Conservation (phyloP, 352 stramenopile genomes). For the Globisporangium barbulae region DNA sequence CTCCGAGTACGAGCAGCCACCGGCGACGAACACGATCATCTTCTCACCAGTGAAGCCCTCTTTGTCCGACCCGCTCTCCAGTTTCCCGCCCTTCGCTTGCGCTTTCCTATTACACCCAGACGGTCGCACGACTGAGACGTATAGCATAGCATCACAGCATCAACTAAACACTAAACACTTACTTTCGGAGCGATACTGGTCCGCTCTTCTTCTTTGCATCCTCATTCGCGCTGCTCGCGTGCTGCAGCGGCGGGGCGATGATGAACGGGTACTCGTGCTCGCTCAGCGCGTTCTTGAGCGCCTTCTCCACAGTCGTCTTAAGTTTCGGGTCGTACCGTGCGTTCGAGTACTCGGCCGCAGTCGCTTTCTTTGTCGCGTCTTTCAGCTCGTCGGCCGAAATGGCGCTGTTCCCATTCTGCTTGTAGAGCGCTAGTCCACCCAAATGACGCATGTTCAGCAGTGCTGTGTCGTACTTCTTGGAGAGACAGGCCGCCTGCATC, state of each 20-base stretch:
- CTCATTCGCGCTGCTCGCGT: slow-evolving; percentile 20
- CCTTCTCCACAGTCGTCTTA: slow-evolving; percentile 54
- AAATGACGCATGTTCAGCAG: slow-evolving; percentile 72
- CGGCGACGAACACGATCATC: slow-evolving; percentile 94
- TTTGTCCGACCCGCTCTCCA: slow-evolving; percentile 31
- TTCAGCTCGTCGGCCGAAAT: slow-evolving; percentile 64
- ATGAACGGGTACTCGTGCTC: slow-evolving; percentile 80
- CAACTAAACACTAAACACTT: slow-evolving; percentile 14
- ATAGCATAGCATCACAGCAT: not conserved
- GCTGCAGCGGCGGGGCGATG: slow-evolving; percentile 62
- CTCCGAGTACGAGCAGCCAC: slow-evolving; percentile 94
- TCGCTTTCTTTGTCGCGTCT: slow-evolving; percentile 56
- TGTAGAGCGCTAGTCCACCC: slow-evolving; percentile 45
- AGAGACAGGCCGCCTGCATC: slow-evolving; percentile 80
- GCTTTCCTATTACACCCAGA: slow-evolving; percentile 28
- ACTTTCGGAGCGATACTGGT: slow-evolving; percentile 76
- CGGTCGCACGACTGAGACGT: not conserved
- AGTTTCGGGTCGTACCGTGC: slow-evolving; percentile 73
- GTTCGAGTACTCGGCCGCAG: slow-evolving; percentile 73
- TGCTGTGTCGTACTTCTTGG: slow-evolving; percentile 53
- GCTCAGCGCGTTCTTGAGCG: slow-evolving; percentile 60
- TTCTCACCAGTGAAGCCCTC: slow-evolving; percentile 78
- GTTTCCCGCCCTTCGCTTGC: slow-evolving; percentile 23
- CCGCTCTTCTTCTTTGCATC: slow-evolving; percentile 53
- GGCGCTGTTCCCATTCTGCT: slow-evolving; percentile 58